Evolutionary conservation across 257 asterid species (phyloP).

Genomic region (Solanum lignicaule): DNA sequence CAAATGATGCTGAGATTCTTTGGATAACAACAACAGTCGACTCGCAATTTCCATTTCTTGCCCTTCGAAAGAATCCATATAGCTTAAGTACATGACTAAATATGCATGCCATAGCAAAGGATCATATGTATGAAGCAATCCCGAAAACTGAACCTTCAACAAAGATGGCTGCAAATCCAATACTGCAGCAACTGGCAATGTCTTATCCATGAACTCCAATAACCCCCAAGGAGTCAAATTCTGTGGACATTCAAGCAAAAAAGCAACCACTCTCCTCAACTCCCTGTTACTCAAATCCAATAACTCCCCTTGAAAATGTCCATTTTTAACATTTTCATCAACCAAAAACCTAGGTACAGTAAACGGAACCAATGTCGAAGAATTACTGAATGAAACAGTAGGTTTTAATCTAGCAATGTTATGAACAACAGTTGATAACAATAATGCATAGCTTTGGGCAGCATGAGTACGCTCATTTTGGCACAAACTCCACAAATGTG

Average conservation of each 20-base stretch:
- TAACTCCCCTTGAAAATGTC: constrained; percentile 34
- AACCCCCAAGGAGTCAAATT: constrained; percentile 64
- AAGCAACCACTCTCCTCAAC: constrained; percentile 68
- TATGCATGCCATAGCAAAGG: constrained; percentile 80
- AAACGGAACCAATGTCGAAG: constrained; percentile 63
- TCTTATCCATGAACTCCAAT: constrained; percentile 55
- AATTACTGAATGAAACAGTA: constrained; percentile 35
- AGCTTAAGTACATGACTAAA: constrained; percentile 47
- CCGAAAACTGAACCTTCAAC: constrained; percentile 81
- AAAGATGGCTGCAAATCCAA: constrained; percentile 81
- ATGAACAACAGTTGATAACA: constrained; percentile 38
- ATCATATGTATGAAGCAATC: constrained; percentile 66
- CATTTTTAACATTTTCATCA: constrained; percentile 19
- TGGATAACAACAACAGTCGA: constrained; percentile 52
- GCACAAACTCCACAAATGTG: constrained; percentile 66
- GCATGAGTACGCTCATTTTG: constrained; percentile 88
- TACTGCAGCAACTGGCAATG: constrained; percentile 59
- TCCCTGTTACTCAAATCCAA: constrained; percentile 35
- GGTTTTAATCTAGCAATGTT: constrained; percentile 44
- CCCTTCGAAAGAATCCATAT: constrained; percentile 58
- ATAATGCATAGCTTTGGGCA: constrained; percentile 52
- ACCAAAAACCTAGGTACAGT: constrained; percentile 44
- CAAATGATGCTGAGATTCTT: constrained; percentile 59
- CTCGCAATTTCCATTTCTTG: constrained; percentile 60
- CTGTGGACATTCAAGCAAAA: constrained; percentile 71